Evolutionary conservation across 768 basidiomycete species (phyloP), one percentile per base, ranked within the genome.

Genomic region (Mycena capillaripes): DNA sequence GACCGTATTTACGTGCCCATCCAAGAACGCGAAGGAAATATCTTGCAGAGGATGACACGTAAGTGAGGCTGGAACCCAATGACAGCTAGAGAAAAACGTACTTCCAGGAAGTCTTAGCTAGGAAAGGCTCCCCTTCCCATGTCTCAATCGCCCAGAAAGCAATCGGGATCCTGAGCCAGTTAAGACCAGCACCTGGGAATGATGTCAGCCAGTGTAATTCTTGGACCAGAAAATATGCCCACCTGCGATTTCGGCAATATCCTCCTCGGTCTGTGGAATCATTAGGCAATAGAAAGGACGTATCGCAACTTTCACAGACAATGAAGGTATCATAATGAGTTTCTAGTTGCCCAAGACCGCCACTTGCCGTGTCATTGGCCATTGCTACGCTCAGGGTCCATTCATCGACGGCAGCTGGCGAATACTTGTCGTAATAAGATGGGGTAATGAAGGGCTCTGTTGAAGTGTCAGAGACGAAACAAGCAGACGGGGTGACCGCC

Each of bases 1-100:
- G 75, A 1, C 96, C 96, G 79, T 97, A 97, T 81, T 98, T 97
- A 59, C 96, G 86, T 17, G 91, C 92, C 96, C 96, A 98, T 3
- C 85, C 86, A 44, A 97, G 83, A 29, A 93, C 87, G 50, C 90
- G 90, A 23, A 95, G 82, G 81, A 95, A 90, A 82, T 95, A 95
- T 67, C 89, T 91, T 74, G 42, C 17, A 14, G 44, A 40, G n/a
- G n/a, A n/a, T n/a, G n/a, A n/a, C n/a, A 66, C 29, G 29, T 42
- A 34, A 11, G 60, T 60, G 23, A 52, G 48, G 23, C n/a, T 25
- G 5, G 2, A 50, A 36, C 30, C 10, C 0, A 27, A 59, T 0
- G 8, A 52, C 7, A 52, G 7, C 36, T 8, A 48, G 9, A 48
- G 9, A 42, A 32, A 52, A 63, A 29, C 87, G 71, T 79, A 91